Conservation (phyloP, 352 stramenopile species). For the Globisporangium irregulare region DNA sequence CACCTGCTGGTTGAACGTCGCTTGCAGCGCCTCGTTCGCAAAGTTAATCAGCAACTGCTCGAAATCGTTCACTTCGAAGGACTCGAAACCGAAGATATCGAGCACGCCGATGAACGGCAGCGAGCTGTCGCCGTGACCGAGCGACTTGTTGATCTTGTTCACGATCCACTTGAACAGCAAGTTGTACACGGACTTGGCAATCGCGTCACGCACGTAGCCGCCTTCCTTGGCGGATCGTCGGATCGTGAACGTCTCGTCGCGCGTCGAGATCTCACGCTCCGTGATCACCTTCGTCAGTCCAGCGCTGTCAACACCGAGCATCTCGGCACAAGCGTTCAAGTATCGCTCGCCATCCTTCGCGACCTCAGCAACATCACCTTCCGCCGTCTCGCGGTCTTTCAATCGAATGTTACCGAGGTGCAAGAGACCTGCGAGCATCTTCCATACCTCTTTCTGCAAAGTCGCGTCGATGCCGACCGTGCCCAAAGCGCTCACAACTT, state of each 20-base stretch:
- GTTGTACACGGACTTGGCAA: conserved; percentile 93
- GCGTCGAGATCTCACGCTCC: conserved; percentile 74
- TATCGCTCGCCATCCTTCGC: conserved; percentile 47
- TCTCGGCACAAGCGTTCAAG: conserved; percentile 44
- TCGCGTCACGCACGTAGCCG: conserved; percentile 87
- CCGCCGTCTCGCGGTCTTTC: conserved; percentile 73
- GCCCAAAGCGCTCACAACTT: conserved; percentile 70
- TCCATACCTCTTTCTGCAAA: conserved; percentile 79
- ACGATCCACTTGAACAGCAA: conserved; percentile 86
- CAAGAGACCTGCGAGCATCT: conserved; percentile 67
- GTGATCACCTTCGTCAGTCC: conserved; percentile 75
- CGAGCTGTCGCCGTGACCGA: conserved; percentile 68
- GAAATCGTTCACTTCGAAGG: conserved; percentile 93
- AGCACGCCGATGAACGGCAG: conserved; percentile 92
- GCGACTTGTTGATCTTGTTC: conserved; percentile 79
- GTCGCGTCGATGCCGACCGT: conserved; percentile 69
- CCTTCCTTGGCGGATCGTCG: conserved; percentile 74
- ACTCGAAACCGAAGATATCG: conserved; percentile 98
- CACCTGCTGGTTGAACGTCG: conserved; percentile 89
- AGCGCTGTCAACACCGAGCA: conserved; percentile 74
- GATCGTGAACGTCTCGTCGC: conserved; percentile 81
- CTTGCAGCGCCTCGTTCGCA: conserved; percentile 86
- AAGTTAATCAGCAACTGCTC: conserved; percentile 91
- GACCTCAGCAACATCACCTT: conserved; percentile 76
- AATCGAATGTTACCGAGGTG: conserved; percentile 81